A percentile compares a stretch with the other conserved stretches of the same genome.
Conservation (phyloP, 2,329 filamentous ascomycete species). For the Corynespora cassiicola region DNA sequence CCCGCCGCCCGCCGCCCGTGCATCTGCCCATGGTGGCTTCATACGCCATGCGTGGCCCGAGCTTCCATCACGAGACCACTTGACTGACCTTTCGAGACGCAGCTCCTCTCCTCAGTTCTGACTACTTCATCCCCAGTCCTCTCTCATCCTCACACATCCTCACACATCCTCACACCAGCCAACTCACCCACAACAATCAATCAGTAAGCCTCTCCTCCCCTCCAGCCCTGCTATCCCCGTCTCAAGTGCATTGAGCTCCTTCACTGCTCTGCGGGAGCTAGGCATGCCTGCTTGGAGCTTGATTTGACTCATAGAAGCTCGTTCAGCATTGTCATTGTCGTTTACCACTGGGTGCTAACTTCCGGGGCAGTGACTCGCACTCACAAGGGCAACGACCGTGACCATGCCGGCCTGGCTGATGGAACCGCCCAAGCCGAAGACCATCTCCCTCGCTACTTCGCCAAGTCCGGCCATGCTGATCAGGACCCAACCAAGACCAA, state of each 20-base stretch:
- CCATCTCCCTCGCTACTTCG: slow-evolving; percentile 89
- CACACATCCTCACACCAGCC: slow-evolving; percentile 16
- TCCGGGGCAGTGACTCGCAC: slow-evolving; percentile 86
- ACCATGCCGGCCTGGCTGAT: slow-evolving; percentile 81
- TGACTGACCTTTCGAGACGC: slow-evolving; percentile 30
- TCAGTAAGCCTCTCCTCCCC: slow-evolving; percentile 33
- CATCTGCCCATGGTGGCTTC: slow-evolving; percentile 19
- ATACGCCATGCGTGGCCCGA: slow-evolving; percentile 34
- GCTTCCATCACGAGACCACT: slow-evolving; percentile 41
- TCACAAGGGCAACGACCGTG: slow-evolving; percentile 93
- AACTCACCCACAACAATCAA: slow-evolving; percentile 23
- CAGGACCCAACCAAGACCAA: slow-evolving; percentile 91
- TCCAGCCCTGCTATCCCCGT: slow-evolving; percentile 1
- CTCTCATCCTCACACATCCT: slow-evolving; percentile 19
- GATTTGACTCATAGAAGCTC: slow-evolving; percentile 8
- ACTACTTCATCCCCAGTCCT: slow-evolving; percentile 27
- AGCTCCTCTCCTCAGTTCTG: slow-evolving; percentile 28
- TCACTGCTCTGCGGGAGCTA: not conserved
- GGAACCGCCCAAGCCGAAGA: slow-evolving; percentile 73
- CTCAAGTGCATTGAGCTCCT: slow-evolving; percentile 10
- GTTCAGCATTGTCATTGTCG: slow-evolving; percentile 6
- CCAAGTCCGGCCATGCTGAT: slow-evolving; percentile 81
- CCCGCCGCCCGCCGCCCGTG: slow-evolving; percentile 18
- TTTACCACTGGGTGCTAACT: slow-evolving; percentile 15
- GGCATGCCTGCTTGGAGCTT: slow-evolving; percentile 8